Evolutionary conservation across 78 protist species (phyloP).

Genomic region (Dictyostelium intermedium): DNA sequence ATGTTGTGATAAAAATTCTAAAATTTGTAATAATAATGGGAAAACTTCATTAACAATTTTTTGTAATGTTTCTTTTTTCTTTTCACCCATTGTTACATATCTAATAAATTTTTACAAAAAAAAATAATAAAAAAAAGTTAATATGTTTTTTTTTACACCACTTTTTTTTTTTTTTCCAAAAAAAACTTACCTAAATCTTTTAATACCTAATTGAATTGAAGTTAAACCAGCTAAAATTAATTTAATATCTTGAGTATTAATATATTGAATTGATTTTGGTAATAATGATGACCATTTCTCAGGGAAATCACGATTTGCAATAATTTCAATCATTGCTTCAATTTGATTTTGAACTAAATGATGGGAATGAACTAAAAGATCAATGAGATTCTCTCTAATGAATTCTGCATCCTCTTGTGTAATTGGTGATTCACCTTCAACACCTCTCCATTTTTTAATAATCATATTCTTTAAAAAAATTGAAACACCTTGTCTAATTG

Average conservation of each 20-base stretch:
- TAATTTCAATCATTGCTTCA: constrained; percentile 43
- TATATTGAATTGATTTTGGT: constrained; percentile 13
- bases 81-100: constrained; percentile 30
- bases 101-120: background rate
- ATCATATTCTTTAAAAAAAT: constrained; percentile 59
- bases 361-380: constrained; percentile 53
- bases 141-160: background rate
- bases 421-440: constrained; percentile 1
- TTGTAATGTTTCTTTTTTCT: constrained; percentile 8
- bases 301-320: constrained; percentile 72
- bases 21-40: constrained; percentile 27
- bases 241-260: background rate
- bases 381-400: constrained; percentile 49
- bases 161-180: background rate
- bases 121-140: background rate
- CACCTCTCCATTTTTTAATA: constrained; percentile 10
- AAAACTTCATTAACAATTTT: background rate
- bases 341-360: constrained; percentile 44
- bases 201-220: constrained; percentile 35
- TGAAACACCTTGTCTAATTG: constrained; percentile 51
- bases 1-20: background rate
- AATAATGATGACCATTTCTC: constrained; percentile 38
- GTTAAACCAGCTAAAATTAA: constrained; percentile 41
- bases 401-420: constrained; percentile 19
- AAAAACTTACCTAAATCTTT: constrained; percentile 27